Conservation (phyloP, 257 asterid genomes). For the Craterostigma plantagineum region DNA sequence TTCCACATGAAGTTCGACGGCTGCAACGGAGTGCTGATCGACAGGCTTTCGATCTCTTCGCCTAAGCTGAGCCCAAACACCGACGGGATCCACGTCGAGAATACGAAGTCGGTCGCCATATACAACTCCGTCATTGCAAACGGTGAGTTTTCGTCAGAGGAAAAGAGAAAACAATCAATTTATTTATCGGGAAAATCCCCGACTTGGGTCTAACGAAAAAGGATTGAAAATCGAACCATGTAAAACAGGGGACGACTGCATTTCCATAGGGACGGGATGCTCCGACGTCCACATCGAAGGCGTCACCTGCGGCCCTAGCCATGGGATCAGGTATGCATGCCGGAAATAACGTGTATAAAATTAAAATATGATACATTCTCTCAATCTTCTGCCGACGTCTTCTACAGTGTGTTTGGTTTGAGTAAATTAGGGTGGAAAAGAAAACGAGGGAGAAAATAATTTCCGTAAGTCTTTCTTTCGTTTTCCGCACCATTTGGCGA, state of each 20-base stretch:
- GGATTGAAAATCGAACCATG: too few relatives aligned
- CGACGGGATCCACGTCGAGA: constrained; percentile 83
- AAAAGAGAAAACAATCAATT: constrained; percentile 3
- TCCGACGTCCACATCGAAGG: constrained; percentile 69
- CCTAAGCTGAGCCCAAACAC: constrained; percentile 76
- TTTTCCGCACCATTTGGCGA: too few relatives aligned
- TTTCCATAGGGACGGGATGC: constrained; percentile 85
- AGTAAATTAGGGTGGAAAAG: too few relatives aligned
- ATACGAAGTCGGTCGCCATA: constrained; percentile 48
- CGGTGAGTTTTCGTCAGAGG: too few relatives aligned
- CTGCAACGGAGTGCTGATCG: constrained; percentile 39
- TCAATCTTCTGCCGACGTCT: too few relatives aligned
- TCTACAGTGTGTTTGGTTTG: too few relatives aligned
- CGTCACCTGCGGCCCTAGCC: constrained; percentile 94
- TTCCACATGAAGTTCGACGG: constrained; percentile 68
- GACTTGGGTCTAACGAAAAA: too few relatives aligned
- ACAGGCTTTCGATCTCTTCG: constrained; percentile 37
- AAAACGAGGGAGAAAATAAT: too few relatives aligned
- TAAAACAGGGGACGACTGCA: constrained; percentile 91
- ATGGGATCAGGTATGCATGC: constrained; percentile 94
- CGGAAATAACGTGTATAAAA: too few relatives aligned
- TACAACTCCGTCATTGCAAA: constrained; percentile 42
- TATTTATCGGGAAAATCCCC: not conserved
- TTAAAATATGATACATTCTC: too few relatives aligned
- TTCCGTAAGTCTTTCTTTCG: too few relatives aligned